Conservation (phyloP, 2,329 filamentous ascomycete genomes). For the Fusarium decemcellulare region DNA sequence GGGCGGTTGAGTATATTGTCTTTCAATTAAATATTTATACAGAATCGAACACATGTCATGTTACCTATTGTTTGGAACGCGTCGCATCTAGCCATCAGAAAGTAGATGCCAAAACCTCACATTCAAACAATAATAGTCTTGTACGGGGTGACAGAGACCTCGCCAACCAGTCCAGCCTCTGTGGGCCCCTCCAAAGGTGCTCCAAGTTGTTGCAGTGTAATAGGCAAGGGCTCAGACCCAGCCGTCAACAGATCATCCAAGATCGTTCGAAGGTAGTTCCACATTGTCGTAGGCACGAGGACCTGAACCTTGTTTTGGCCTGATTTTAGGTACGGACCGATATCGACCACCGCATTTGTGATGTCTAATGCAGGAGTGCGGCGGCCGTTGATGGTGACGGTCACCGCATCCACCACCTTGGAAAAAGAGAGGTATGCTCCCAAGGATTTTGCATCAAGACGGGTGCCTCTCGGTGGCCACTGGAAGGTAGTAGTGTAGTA, state of each 20-base stretch:
- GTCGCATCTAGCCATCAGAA: too few species aligned
- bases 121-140: too few species aligned
- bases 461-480: neutral
- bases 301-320: neutral
- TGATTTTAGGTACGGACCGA: neutral
- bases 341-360: neutral
- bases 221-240: too few species aligned
- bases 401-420: neutral
- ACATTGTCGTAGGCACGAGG: slow-evolving; percentile 8
- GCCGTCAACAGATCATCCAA: too few species aligned
- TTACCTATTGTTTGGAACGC: too few species aligned
- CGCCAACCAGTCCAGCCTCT: too few species aligned
- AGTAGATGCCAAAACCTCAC: too few species aligned
- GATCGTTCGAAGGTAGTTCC: slow-evolving; percentile 8
- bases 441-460: neutral
- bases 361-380: slow-evolving; percentile 1
- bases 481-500: slow-evolving; percentile 15
- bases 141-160: too few species aligned
- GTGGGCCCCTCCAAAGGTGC: too few species aligned
- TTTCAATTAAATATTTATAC: too few species aligned
- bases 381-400: neutral
- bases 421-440: slow-evolving; percentile 8
- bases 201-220: too few species aligned
- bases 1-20: neutral
- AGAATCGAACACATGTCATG: too few species aligned